These are phyloP conservation scores for Solanum raphanifolium DNA, from an alignment of 257 asterid genomes.

Conservation along the genomic window DNA sequence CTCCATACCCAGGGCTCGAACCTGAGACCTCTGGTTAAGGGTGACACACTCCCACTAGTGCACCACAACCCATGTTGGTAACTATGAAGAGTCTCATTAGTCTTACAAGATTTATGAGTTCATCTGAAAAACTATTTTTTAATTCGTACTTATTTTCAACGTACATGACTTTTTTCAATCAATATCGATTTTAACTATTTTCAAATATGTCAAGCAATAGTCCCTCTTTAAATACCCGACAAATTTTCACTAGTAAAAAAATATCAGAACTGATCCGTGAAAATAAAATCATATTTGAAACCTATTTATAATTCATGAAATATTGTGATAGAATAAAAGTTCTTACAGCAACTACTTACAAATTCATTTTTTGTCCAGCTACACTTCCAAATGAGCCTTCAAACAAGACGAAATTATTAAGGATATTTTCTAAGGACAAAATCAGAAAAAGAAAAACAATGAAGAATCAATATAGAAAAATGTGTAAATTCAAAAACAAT, in stretches of 20 bases:
- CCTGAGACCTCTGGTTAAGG: no score
- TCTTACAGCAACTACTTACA: background rate
- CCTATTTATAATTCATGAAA: background rate
- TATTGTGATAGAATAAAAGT: background rate
- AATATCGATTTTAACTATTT: background rate
- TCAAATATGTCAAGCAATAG: background rate
- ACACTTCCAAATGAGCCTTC: no score
- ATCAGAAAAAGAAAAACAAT: no score
- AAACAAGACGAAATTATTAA: background rate
- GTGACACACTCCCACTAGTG: no score
- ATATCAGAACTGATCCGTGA: background rate
- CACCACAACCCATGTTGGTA: no score
- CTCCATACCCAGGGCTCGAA: no score
- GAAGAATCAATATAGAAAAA: no score
- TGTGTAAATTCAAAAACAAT: background rate
- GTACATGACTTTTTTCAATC: background rate
- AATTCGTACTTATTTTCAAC: background rate
- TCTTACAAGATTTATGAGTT: background rate
- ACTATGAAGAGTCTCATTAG: no score
- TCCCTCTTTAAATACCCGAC: background rate
- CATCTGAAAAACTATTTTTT: background rate
- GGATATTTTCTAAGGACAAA: background rate
- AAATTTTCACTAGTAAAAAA: background rate
- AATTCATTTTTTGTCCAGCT: no score
- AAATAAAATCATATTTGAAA: background rate